phyloP scores from a whole-genome alignment of 768 basidiomycete species.

The Pleurotus citrinopileatus region DNA sequence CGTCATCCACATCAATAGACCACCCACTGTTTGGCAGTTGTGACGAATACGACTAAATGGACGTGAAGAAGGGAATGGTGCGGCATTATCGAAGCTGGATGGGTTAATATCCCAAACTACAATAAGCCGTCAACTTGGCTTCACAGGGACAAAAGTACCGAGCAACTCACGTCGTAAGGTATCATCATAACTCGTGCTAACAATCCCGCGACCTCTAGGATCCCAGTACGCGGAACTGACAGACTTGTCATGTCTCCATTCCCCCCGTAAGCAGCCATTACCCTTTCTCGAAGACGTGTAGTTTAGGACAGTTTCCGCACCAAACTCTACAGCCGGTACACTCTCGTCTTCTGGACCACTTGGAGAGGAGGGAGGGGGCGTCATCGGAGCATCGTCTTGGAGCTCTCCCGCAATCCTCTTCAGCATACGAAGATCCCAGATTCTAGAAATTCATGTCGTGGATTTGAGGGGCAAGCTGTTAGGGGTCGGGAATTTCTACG shows the following conservation, averaged over 20 bases:
- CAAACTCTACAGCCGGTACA: conserved; percentile 20
- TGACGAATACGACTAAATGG: conserved; percentile 66
- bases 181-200: conserved; percentile 87
- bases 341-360: conserved; percentile 14
- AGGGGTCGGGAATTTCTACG: conserved; percentile 14
- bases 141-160: not conserved
- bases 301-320: conserved; percentile 41
- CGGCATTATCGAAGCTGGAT: conserved; percentile 40
- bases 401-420: conserved; percentile 35
- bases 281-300: conserved; percentile 53
- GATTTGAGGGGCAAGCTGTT: not conserved
- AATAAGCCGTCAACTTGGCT: not conserved
- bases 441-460: conserved; percentile 33
- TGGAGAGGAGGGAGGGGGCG: conserved; percentile 25
- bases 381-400: conserved; percentile 23
- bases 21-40: conserved; percentile 75
- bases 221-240: conserved; percentile 88
- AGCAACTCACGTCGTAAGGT: conserved; percentile 57
- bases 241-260: conserved; percentile 71
- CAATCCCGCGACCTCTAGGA: conserved; percentile 70
- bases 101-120: conserved; percentile 78
- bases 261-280: conserved; percentile 53
- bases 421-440: conserved; percentile 81
- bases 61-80: conserved; percentile 55
- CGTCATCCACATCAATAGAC: not conserved